Conservation (phyloP, 768 basidiomycete species). For the Infundibulicybe gibba region DNA sequence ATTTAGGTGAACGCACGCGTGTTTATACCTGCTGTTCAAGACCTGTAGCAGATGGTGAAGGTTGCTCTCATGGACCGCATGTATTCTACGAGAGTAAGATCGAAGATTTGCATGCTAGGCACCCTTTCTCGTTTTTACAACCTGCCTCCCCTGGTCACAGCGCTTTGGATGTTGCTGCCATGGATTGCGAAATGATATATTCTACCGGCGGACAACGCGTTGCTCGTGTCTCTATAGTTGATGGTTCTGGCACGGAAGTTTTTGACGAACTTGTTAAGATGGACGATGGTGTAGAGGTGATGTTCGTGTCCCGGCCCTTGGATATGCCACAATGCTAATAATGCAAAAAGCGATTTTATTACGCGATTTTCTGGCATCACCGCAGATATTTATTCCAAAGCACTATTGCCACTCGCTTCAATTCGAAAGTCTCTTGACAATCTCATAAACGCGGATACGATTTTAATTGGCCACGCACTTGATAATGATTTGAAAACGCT, state of each 20-base stretch:
- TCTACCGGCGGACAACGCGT: constrained; percentile 90
- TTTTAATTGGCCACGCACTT: constrained; percentile 86
- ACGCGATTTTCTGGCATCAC: constrained; percentile 88
- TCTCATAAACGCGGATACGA: constrained; percentile 75
- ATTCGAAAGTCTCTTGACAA: constrained; percentile 66
- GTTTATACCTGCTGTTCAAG: constrained; percentile 80
- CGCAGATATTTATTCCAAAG: constrained; percentile 51
- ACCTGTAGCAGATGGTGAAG: constrained; percentile 51
- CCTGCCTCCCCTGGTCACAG: constrained; percentile 17
- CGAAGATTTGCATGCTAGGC: constrained; percentile 65
- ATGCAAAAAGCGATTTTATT: constrained; percentile 70
- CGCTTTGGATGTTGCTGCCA: constrained; percentile 73
- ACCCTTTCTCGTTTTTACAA: constrained; percentile 59
- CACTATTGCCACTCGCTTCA: constrained; percentile 61
- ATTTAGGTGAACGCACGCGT: constrained; percentile 62
- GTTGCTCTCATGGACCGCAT: constrained; percentile 79
- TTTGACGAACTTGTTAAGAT: constrained; percentile 82
- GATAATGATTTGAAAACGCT: constrained; percentile 94
- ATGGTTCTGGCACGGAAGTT: constrained; percentile 66
- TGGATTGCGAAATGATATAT: constrained; percentile 98
- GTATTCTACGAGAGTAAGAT: constrained; percentile 83
- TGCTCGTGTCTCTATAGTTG: constrained; percentile 87
- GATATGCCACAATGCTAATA: neutral
- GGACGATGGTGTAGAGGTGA: constrained; percentile 76
- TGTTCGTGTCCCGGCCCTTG: constrained; percentile 42